Base-by-base conservation (phyloP, 306 rosid species). In the Notholithocarpus densiflorus region DNA sequence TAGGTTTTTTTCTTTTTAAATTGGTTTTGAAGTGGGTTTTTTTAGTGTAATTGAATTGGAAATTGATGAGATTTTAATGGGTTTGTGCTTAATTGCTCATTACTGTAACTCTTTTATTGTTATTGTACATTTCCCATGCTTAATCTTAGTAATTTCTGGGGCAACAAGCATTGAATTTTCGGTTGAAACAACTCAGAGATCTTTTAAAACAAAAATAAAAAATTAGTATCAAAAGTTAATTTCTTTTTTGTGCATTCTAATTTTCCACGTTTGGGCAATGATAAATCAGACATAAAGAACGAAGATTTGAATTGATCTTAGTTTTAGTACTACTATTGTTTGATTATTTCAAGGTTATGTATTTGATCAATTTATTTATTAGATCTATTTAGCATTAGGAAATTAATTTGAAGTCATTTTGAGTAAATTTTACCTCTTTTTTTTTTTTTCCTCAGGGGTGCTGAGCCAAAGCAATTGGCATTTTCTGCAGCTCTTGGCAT, bases 401-500 rank as follows among this genome's bases (percentile, higher is more conserved):
- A 62, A 15, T 62, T 19, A 62, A 15, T 14, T 53, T 29, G 17
- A 15, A n/a, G 31, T 24, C 32, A 14, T 40, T 57, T 52, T 3
- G 34, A 37, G 57, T 56, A 53, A 73, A 60, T 45, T 23, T 73
- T 73, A 73, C 24, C 21, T 31, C 20, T 65, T 71, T 74, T 71
- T n/a, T n/a, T 24, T 24, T 24, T 74, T 71, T 21, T 53, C 72
- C 78, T 69, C 83, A 95, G 98, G 87, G 98, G 98, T 70, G 93
- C 98, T 26, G 98, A 95, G 77, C 98, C 98, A 9, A 86, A 79
- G 11, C 92, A 87, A 72, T 74, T 94, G 89, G 97, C 98, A 19
- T 94, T 92, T 81, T 94, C 98, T 75, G 91, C 94, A n/a, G 93
- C 98, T 54, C 85, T 92, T 37, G 98, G 98, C 75, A 79, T 87